Base-by-base conservation (phyloP, 495 filamentous ascomycete species). In the Bathelium albidoporum region DNA sequence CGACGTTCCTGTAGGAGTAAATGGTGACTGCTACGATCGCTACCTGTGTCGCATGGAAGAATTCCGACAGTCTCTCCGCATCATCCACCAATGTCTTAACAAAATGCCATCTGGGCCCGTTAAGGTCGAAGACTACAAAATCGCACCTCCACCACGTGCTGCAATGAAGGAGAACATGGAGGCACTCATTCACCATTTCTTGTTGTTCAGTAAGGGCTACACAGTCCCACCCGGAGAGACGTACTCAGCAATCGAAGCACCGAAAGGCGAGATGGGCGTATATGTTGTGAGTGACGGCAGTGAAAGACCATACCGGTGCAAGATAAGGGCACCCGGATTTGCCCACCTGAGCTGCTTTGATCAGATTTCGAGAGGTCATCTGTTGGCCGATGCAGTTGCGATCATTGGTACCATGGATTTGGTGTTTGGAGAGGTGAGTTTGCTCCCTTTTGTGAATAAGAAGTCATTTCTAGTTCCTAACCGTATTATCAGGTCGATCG, bases 131-230 rank as follows among this genome's bases (percentile, higher is more conserved):
- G 94, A 98, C 78, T 98, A 97, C 82, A 98, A 98, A 82, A 85
- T 99, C 74, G 88, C 89, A n/a, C 94, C 94, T 10, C 94, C 94
- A 43, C 94, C 94, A 16, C 85, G 94, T 71, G 83, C 87, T n/a
- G 95, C 94, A 68, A 99, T 99, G 94, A 99, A 99, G 82, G 94
- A 99, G 82, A 88, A 99, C 78, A 99, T 99, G 95, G 94, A 99
- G 76, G 93, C 94, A 24, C 82, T 99, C 16, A 99, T 99, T 74
- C 94, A 99, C 77, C 94, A 99, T 81, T 99, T 99, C 82, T 79
- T 99, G 58, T 84, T 99, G 34, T 99, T 91, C 79, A 96, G 91
- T 73, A 99, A 97, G 81, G 94, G 94, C 62, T 99, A 97, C 75
- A 83, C 89, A 44, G 94, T 99, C 10, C 94, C 94, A n/a, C 94